Conservation (phyloP, 495 filamentous ascomycete genomes). For the Neurospora sp. region DNA sequence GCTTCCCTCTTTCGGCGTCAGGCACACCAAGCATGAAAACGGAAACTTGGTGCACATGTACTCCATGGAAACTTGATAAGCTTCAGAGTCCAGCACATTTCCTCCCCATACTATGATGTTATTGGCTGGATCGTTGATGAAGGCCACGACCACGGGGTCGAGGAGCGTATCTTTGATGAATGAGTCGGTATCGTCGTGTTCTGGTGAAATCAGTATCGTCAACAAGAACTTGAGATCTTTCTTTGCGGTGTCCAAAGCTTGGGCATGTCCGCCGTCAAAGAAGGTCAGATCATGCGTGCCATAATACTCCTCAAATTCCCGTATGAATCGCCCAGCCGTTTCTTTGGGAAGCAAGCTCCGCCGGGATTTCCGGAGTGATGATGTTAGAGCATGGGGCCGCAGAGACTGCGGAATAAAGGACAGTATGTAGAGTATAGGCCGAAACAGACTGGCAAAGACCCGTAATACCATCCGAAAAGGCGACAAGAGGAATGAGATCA, state of each 20-base stretch:
- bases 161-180: conserved; percentile 79
- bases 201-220: conserved; percentile 75
- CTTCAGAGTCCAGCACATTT: conserved; percentile 82
- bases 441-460: conserved; percentile 55
- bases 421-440: conserved; percentile 70
- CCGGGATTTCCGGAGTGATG: conserved; percentile 46
- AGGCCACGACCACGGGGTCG: conserved; percentile 59
- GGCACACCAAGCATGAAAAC: conserved; percentile 71
- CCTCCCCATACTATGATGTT: conserved; percentile 85
- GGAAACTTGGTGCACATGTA: conserved; percentile 85
- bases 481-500: conserved; percentile 67
- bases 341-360: conserved; percentile 71
- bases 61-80: conserved; percentile 78
- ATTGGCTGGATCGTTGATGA: conserved; percentile 59
- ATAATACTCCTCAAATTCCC: conserved; percentile 92
- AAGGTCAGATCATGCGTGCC: conserved; percentile 59
- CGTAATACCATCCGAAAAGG: conserved; percentile 73
- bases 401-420: conserved; percentile 32
- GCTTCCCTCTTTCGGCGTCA: conserved; percentile 70
- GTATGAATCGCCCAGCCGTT: conserved; percentile 76
- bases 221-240: conserved; percentile 83
- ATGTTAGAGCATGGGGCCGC: conserved; percentile 54
- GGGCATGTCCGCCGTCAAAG: conserved; percentile 78
- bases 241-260: conserved; percentile 80
- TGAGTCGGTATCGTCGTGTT: conserved; percentile 83